Base-by-base conservation (phyloP, 768 basidiomycete species). In the Serendipita vermifera region DNA sequence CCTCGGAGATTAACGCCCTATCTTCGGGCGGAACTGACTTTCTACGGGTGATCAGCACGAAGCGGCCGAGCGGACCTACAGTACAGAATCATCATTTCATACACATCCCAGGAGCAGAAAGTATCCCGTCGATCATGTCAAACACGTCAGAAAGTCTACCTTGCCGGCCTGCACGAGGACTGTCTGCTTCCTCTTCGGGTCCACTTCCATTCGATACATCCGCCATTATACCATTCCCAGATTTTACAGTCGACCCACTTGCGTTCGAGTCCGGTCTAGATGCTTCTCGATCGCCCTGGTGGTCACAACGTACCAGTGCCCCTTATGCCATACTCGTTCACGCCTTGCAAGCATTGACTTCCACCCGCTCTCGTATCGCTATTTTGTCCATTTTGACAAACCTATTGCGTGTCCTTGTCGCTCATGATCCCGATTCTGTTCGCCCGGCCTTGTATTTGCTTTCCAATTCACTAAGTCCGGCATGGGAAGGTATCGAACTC, bases 381-480 rank as follows among this genome's bases (percentile, higher is more conserved):
- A 88, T 89, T 55, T 66, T 80, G 58, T 80, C 83, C 62, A 76
- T 74, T 15, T 68, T 88, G 56, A 83, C 82, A 33, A 94, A 93
- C 62, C 75, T 83, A 27, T 68, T 94, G 6, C 81, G 85, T 27
- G 75, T 78, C 20, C 74, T 94, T 54, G 73, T 81, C 59, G 65
- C 70, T 35, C 77, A 80, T 61, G 79, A 90, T 62, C 78, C 86
- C 0, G 55, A 73, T 20, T 84, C 87, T 36, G 75, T 94, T 39
- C 70, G 85, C 41, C 77, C 86, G n/a, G 75, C 85, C 33, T 69
- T 90, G 5, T 91, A 90, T 65, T 77, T 91, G 20, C 72, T 91
- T 31, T 88, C 88, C 11, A 92, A 90, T 66, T 78, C 85, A 20
- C 73, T 91, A 33, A 75, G 79, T 1, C 85, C 88, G 17, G 77